These are phyloP conservation scores for Fusarium equiseti DNA, from an alignment of 2,329 filamentous ascomycete genomes.

Conservation along the genomic window DNA sequence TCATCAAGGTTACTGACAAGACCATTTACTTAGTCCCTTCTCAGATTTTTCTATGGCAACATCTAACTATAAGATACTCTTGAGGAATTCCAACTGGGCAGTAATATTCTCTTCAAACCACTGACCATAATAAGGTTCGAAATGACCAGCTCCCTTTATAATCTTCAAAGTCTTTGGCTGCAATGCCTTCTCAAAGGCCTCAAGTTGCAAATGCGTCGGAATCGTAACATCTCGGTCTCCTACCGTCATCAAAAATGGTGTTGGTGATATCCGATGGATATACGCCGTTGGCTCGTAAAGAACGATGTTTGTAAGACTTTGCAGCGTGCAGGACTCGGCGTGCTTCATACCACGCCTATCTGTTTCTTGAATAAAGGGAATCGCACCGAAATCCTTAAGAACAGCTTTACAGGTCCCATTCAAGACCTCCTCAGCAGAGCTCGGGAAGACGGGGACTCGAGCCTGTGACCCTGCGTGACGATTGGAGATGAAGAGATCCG, in stretches of 20 bases:
- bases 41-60: too few relatives aligned
- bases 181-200: constrained; percentile 1
- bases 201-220: neutral
- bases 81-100: neutral
- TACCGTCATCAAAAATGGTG: neutral
- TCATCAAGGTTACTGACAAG: too few relatives aligned
- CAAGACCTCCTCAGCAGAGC: neutral
- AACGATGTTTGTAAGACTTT: neutral
- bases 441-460: neutral
- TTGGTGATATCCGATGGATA: neutral
- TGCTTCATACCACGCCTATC: neutral
- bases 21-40: too few relatives aligned
- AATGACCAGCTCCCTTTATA: constrained; percentile 2
- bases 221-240: neutral
- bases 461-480: neutral
- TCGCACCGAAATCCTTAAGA: neutral
- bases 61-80: neutral
- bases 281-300: constrained; percentile 2
- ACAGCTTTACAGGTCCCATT: neutral
- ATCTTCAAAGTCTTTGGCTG: constrained; percentile 3
- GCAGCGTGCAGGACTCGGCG: neutral
- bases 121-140: constrained; percentile 2
- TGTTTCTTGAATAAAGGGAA: neutral
- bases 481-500: neutral
- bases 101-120: neutral